These are phyloP conservation scores for Zangia roseola DNA, from an alignment of 768 basidiomycete species.

Conservation along the genomic window DNA sequence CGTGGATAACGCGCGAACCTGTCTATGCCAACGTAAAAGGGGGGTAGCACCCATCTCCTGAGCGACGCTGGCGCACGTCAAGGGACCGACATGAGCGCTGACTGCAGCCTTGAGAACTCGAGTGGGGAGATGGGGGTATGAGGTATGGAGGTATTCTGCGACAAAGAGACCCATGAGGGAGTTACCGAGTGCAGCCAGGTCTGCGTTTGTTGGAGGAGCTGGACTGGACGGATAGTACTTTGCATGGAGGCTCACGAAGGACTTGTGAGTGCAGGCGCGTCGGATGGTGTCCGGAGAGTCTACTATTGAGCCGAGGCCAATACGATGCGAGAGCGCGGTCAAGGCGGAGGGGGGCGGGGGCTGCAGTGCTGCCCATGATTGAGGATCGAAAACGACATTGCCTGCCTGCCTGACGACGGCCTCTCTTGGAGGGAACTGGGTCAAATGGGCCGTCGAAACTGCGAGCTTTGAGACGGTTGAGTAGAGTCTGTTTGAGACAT, in stretches of 20 bases:
- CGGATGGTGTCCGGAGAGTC: constrained; percentile 53
- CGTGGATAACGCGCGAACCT: constrained; percentile 39
- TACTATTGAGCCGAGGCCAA: constrained; percentile 65
- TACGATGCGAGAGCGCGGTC: constrained; percentile 71
- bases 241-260: constrained; percentile 55
- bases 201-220: constrained; percentile 64
- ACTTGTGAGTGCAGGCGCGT: constrained; percentile 80
- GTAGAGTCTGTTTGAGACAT: constrained; percentile 55
- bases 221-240: constrained; percentile 57
- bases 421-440: constrained; percentile 62
- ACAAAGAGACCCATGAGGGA: constrained; percentile 88
- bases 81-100: constrained; percentile 87
- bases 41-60: constrained; percentile 79
- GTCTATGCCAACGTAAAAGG: constrained; percentile 79
- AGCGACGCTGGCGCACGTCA: constrained; percentile 81
- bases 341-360: constrained; percentile 71
- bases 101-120: constrained; percentile 89
- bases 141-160: constrained; percentile 73
- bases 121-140: constrained; percentile 89
- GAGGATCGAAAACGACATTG: constrained; percentile 55
- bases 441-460: constrained; percentile 54
- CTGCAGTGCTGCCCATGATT: constrained; percentile 69
- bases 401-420: constrained; percentile 36
- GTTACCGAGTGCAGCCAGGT: constrained; percentile 78
- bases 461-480: constrained; percentile 50